A percentile compares a stretch with the other conserved stretches of the same genome.
phyloP scores from a whole-genome alignment of 202 grass and related monocot genomes.

The Brachypodium distachyon region DNA sequence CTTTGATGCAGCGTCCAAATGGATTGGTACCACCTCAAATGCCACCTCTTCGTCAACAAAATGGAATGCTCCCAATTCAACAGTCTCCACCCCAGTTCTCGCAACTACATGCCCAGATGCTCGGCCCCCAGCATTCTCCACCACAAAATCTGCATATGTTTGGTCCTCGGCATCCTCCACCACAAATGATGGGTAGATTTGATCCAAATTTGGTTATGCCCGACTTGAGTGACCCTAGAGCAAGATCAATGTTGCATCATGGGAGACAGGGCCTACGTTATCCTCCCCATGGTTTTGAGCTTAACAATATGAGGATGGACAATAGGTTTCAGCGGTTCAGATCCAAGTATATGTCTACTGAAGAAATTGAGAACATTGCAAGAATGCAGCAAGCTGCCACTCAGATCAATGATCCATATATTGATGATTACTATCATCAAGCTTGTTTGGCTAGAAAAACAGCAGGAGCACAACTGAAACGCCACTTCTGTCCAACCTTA shows the following conservation, averaged over 20 bases:
- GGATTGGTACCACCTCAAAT: conserved; percentile 34
- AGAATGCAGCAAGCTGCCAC: conserved; percentile 70
- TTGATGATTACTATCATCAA: conserved; percentile 91
- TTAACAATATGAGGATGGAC: conserved; percentile 33
- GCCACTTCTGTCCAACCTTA: conserved; percentile 62
- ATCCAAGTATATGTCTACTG: conserved; percentile 65
- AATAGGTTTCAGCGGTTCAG: conserved; percentile 47
- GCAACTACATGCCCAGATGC: conserved; percentile 44
- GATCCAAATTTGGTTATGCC: conserved; percentile 32
- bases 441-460: conserved; percentile 68
- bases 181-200: conserved; percentile 46
- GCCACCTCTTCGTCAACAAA: conserved; percentile 18
- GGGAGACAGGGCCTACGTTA: conserved; percentile 27
- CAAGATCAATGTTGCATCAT: conserved; percentile 29
- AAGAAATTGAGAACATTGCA: conserved; percentile 77
- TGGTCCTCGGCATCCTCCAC: conserved; percentile 29
- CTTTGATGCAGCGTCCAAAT: conserved; percentile 26
- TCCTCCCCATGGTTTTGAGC: conserved; percentile 37
- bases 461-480: conserved; percentile 35
- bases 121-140: conserved; percentile 21
- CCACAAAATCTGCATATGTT: conserved; percentile 45
- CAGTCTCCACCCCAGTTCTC: conserved; percentile 38
- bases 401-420: conserved; percentile 70
- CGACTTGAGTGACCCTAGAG: conserved; percentile 49
- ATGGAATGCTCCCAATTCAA: conserved; percentile 36